These are phyloP conservation scores for Talaromyces wortmannii DNA, from an alignment of 495 filamentous ascomycete species.

Conservation along the genomic window DNA sequence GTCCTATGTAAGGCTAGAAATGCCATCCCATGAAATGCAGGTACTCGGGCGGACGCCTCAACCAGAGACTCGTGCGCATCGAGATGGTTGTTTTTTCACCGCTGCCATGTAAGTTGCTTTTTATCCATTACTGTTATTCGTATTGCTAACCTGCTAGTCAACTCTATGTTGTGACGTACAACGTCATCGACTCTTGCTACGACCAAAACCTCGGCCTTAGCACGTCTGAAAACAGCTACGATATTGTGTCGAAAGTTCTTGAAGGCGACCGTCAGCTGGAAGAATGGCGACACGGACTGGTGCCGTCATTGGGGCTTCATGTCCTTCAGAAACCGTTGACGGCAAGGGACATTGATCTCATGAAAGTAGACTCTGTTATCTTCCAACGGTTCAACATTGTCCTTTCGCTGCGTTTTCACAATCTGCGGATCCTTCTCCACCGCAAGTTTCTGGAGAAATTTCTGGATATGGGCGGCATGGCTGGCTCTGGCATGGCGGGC, in stretches of 20 bases:
- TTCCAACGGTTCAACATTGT: constrained; percentile 19
- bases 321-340: constrained; percentile 4
- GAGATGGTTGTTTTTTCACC: constrained; percentile 20
- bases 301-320: not conserved
- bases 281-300: not conserved
- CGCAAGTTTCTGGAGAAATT: constrained; percentile 25
- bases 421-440: constrained; percentile 26
- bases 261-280: not conserved
- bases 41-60: constrained; percentile 1
- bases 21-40: constrained; percentile 22
- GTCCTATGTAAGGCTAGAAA: constrained; percentile 22
- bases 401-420: constrained; percentile 24
- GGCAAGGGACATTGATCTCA: not conserved
- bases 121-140: constrained; percentile 2
- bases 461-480: constrained; percentile 5
- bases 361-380: constrained; percentile 3
- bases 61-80: not conserved
- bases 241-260: not conserved
- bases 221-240: not conserved
- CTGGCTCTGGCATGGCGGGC: too few relatives aligned
- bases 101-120: constrained; percentile 18
- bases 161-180: constrained; percentile 10
- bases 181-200: constrained; percentile 28
- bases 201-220: constrained; percentile 32
- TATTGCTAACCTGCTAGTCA: not conserved